Base-by-base conservation (phyloP, 2,329 filamentous ascomycete species). In the Aspergillus hiratsukae region DNA sequence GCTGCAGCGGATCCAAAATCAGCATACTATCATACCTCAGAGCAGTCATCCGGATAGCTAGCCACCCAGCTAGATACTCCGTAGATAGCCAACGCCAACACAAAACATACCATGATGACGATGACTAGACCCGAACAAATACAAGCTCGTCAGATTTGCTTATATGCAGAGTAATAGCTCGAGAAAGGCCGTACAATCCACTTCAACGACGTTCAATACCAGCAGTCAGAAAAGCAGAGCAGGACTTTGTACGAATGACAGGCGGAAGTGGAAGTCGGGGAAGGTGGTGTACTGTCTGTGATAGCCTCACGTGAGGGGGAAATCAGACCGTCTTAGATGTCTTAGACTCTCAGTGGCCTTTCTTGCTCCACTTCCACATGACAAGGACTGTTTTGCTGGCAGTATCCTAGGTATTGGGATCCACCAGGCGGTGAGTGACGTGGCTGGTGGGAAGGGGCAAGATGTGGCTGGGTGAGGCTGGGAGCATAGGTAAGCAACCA, bases 1-100 rank as follows among this genome's bases (percentile, higher is more conserved):
- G 83, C 93, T 97, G 87, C 78, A 79, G 81, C 81, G 79, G 84
- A 66, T 87, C 78, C 5, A 2, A 37, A 3, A 75, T 82, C 85
- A 78, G 88, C 41, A 23, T 23, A 45, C 25, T 19, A 23, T 7
- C 41, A 45, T 21, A 11, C 4, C 28, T 29, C 28, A 29, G 9
- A 29, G 28, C 9, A 11, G 7, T 4, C 28, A 1, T 29, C 28
- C 8, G 28, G 28, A 29, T 29, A 37, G 31, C 31, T 37, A 37
- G 14, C 31, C 14, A 37, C 7, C 31, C 3, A 37, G 23, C 23
- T 23, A 23, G 23, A 23, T 23, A 23, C 3, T 23, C 31, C 31
- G 17, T 37, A 37, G 31, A 37, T 37, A 37, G 31, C 25, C 41
- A 19, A 45, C 41, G 11, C 41, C n/a, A 19, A 6, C 19, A 23